Conservation (phyloP, 129 eudicot species). For the Scalesia atractyloides region DNA sequence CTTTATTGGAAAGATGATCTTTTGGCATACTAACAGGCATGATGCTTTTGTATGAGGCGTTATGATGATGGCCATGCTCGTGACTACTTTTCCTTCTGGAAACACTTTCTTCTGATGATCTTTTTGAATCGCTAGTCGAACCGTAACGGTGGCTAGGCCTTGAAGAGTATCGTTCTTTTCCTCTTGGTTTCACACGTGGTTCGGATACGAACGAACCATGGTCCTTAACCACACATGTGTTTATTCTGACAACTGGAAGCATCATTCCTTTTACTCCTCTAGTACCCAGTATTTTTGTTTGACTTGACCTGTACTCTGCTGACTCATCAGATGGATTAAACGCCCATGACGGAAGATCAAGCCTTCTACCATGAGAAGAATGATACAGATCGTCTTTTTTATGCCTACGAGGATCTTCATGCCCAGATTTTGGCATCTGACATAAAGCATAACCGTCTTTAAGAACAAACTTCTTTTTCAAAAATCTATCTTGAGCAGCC, state of each 20-base stretch:
- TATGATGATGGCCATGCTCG: slow-evolving; percentile 42
- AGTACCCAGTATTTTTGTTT: slow-evolving; percentile 37
- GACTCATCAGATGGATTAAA: slow-evolving; percentile 70
- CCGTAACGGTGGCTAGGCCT: slow-evolving; percentile 48
- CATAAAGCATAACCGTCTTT: slow-evolving; percentile 91
- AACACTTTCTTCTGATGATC: slow-evolving; percentile 70
- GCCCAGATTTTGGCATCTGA: slow-evolving; percentile 78
- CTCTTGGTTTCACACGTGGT: slow-evolving; percentile 54
- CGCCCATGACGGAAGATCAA: slow-evolving; percentile 93
- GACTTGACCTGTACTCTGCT: slow-evolving; percentile 51
- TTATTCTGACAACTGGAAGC: slow-evolving; percentile 92
- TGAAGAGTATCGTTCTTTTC: slow-evolving; percentile 69
- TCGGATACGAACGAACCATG: slow-evolving; percentile 78
- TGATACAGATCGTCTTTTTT: slow-evolving; percentile 71
- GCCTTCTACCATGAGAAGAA: slow-evolving; percentile 57
- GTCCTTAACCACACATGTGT: slow-evolving; percentile 88
- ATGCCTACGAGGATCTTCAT: slow-evolving; percentile 84
- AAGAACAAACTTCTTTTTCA: slow-evolving; percentile 66
- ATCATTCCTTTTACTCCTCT: slow-evolving; percentile 79
- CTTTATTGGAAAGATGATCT: slow-evolving; percentile 57
- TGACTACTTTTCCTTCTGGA: slow-evolving; percentile 40
- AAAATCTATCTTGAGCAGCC: slow-evolving; percentile 50
- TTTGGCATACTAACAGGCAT: slow-evolving; percentile 52
- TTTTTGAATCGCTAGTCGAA: slow-evolving; percentile 49
- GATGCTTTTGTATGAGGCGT: slow-evolving; percentile 41